Conservation (phyloP, 2,329 filamentous ascomycete species). For the Ophiocordyceps robertsii region DNA sequence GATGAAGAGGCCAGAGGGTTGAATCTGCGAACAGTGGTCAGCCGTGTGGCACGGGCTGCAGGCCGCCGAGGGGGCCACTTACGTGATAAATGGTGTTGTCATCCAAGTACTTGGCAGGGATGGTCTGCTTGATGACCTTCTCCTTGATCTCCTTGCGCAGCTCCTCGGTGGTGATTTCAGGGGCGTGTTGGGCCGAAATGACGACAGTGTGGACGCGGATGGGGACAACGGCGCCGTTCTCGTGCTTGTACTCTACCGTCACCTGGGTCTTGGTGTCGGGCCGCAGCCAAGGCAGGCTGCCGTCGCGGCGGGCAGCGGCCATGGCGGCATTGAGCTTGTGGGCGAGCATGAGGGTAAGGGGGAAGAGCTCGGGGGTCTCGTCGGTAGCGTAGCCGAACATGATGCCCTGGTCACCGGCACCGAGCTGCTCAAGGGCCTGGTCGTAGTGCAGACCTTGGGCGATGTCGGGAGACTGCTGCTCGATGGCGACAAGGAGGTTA, state of each 20-base stretch:
- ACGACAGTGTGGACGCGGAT: conserved; percentile 92
- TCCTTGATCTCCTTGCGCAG: conserved; percentile 90
- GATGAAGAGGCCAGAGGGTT: conserved; percentile 97
- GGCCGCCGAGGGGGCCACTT: conserved; percentile 20
- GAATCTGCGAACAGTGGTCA: conserved; percentile 40
- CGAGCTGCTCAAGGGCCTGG: conserved; percentile 90
- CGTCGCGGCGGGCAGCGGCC: conserved; percentile 77
- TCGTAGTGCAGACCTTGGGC: conserved; percentile 98
- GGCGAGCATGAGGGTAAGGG: conserved; percentile 82
- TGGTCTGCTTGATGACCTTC: conserved; percentile 93
- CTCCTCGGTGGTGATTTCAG: conserved; percentile 78
- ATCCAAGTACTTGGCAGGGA: conserved; percentile 83
- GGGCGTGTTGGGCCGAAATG: conserved; percentile 87
- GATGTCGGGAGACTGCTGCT: conserved; percentile 98
- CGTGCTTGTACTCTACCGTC: conserved; percentile 96
- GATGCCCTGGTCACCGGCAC: conserved; percentile 99
- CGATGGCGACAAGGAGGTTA: conserved; percentile 96
- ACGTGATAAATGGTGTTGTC: conserved; percentile 93
- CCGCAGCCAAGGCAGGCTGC: conserved; percentile 81
- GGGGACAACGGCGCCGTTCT: conserved; percentile 84
- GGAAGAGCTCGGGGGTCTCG: conserved; percentile 94
- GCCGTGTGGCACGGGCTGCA: neutral
- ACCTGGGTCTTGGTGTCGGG: conserved; percentile 99
- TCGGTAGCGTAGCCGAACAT: conserved; percentile 99
- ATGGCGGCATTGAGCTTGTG: conserved; percentile 97